Evolutionary conservation across 352 stramenopile genomes (phyloP).

Genomic region (Globisporangium paddicum): DNA sequence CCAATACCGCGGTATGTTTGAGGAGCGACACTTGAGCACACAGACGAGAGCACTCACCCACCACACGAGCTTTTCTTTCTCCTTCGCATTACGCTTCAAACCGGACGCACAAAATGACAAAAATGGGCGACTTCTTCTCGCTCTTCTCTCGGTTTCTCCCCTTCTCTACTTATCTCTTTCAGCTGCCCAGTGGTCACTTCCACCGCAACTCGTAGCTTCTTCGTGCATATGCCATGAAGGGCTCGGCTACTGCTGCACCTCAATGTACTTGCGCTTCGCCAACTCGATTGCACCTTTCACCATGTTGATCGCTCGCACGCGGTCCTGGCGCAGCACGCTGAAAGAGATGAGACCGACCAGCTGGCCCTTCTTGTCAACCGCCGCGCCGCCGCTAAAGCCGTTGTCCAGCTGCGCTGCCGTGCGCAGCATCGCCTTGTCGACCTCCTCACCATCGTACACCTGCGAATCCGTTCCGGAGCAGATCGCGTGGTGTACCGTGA

Average conservation of each 20-base stretch:
- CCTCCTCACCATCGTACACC: conserved; percentile 79
- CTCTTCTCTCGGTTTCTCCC: conserved; percentile 4
- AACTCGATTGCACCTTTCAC: conserved; percentile 83
- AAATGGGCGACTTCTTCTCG: conserved; percentile 8
- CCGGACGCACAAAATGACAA: conserved; percentile 15
- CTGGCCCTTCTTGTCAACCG: conserved; percentile 82
- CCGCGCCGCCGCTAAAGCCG: conserved; percentile 78
- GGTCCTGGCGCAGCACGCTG: conserved; percentile 79
- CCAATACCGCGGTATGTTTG: too few species aligned
- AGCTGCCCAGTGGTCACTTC: not conserved
- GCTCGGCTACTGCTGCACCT: conserved; percentile 30
- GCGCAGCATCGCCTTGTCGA: conserved; percentile 84
- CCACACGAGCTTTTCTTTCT: conserved; percentile 3
- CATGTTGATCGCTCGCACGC: conserved; percentile 87
- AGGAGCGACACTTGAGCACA: too few species aligned
- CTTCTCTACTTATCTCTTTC: not conserved
- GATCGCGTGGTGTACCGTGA: conserved; percentile 88
- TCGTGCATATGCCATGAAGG: not conserved
- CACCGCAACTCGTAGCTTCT: not conserved
- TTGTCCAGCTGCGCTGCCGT: conserved; percentile 84
- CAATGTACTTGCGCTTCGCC: conserved; percentile 74
- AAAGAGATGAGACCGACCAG: conserved; percentile 86
- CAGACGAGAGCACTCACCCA: too few species aligned
- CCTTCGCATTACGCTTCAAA: conserved; percentile 10
- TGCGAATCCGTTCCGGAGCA: conserved; percentile 86